phyloP scores from a whole-genome alignment of 192 early-diverging fungal genomes.

The Entomortierella lignicola region DNA sequence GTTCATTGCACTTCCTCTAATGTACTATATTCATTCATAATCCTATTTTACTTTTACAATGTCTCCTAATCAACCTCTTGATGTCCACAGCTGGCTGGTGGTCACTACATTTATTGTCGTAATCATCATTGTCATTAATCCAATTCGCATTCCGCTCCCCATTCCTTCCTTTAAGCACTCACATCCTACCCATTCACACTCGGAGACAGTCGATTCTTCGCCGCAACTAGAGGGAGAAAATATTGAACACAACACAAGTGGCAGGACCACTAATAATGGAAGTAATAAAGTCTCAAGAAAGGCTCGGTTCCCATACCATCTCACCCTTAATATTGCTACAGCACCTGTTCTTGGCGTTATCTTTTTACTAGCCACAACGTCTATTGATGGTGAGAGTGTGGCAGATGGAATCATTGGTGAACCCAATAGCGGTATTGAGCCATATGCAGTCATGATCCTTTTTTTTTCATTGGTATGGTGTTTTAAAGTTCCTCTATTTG shows the following conservation, averaged over 20 bases:
- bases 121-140: constrained; percentile 70
- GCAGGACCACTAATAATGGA: neutral
- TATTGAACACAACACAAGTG: neutral
- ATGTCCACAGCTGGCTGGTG: constrained; percentile 68
- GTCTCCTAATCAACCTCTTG: constrained; percentile 7
- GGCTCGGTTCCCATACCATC: constrained; percentile 10
- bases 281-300: neutral
- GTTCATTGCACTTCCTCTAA: too few relatives aligned
- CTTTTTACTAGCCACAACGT: constrained; percentile 70
- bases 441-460: constrained; percentile 85
- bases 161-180: constrained; percentile 1
- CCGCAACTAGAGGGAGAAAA: neutral
- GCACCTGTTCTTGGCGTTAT: constrained; percentile 77
- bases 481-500: too few relatives aligned
- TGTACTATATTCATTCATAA: too few relatives aligned
- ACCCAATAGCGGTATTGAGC: constrained; percentile 66
- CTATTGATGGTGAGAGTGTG: constrained; percentile 59
- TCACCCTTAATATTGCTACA: constrained; percentile 74
- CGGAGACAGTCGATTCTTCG: too few relatives aligned
- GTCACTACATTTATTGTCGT: constrained; percentile 70
- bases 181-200: neutral
- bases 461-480: constrained; percentile 75
- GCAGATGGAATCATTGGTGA: constrained; percentile 40
- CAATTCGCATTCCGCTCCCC: constrained; percentile 66
- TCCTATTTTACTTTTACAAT: neutral